Conservation (phyloP, 306 rosid species). For the Cucumis hystrix region DNA sequence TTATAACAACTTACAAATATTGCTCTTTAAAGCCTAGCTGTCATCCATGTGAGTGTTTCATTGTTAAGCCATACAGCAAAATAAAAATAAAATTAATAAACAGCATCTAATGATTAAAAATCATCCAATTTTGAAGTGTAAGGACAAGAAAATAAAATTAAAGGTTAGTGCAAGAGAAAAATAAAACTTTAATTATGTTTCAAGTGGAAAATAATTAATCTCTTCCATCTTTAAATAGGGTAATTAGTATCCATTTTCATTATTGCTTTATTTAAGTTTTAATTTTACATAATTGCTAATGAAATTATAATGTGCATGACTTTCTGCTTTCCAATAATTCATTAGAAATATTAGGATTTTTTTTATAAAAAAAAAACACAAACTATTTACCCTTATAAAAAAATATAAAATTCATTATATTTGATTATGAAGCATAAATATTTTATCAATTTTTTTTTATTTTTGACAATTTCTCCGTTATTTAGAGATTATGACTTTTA, state of each 20-base stretch:
- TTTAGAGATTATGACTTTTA: too few species aligned
- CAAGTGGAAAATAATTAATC: neutral
- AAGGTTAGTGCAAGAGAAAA: neutral
- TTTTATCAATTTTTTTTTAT: neutral
- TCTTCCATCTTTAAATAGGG: neutral
- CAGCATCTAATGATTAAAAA: neutral
- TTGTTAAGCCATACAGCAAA: neutral
- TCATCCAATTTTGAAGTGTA: neutral
- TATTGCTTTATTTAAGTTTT: neutral
- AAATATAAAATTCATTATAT: too few species aligned
- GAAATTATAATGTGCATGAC: neutral
- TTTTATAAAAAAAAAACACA: too few species aligned
- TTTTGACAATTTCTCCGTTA: too few species aligned
- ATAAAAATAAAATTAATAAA: too few species aligned
- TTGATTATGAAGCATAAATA: neutral
- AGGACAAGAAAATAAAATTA: neutral
- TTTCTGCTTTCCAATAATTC: neutral
- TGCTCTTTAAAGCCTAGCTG: neutral
- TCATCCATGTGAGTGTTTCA: slow-evolving; percentile 4
- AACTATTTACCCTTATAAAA: too few species aligned
- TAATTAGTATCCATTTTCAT: neutral
- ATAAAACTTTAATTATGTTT: neutral
- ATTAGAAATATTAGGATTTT: too few species aligned
- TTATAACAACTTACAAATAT: neutral
- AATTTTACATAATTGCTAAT: neutral